Percentiles rank a stretch among this genome's conserved stretches.
phyloP scores from a whole-genome alignment of 1,284 basidiomycete species.

The Cutaneotrichosporon cavernicola region DNA sequence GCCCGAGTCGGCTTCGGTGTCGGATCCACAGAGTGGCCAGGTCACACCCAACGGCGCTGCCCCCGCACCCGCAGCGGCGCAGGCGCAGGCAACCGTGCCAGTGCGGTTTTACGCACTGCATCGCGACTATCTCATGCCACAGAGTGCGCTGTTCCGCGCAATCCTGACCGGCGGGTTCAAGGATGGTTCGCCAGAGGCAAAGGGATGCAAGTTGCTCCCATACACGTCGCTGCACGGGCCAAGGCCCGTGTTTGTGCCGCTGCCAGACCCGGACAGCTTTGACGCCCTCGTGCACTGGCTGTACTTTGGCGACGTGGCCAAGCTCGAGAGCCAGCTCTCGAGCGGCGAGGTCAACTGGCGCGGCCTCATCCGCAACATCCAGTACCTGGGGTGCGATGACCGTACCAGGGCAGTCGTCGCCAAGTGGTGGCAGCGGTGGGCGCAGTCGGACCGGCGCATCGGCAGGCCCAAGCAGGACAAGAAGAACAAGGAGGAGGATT shows the following conservation, averaged over 20 bases:
- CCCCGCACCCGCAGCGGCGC: background rate
- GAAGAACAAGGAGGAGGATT: background rate
- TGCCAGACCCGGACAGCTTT: constrained; percentile 51
- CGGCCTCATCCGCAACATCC: constrained; percentile 50
- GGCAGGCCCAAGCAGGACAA: background rate
- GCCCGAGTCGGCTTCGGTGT: background rate
- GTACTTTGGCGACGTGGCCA: constrained; percentile 48
- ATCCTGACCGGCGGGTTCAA: constrained; percentile 33
- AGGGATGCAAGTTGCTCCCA: constrained; percentile 19
- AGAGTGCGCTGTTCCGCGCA: constrained; percentile 46
- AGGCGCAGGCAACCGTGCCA: background rate
- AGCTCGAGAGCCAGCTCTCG: constrained; percentile 43
- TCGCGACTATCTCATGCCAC: constrained; percentile 49
- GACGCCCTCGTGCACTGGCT: constrained; percentile 50
- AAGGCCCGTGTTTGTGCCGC: constrained; percentile 39
- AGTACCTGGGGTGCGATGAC: constrained; percentile 50
- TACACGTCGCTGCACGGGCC: constrained; percentile 16
- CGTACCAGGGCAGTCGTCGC: constrained; percentile 46
- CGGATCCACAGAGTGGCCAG: background rate
- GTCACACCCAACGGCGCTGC: constrained; percentile 1
- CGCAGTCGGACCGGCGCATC: constrained; percentile 30
- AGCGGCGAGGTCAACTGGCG: constrained; percentile 47
- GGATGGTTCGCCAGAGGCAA: constrained; percentile 18
- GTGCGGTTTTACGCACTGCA: constrained; percentile 40
- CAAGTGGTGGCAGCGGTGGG: constrained; percentile 52